A percentile compares a stretch with the other conserved stretches of the same genome.
phyloP scores from a whole-genome alignment of 768 basidiomycete species.

The Dentipellis sp. region DNA sequence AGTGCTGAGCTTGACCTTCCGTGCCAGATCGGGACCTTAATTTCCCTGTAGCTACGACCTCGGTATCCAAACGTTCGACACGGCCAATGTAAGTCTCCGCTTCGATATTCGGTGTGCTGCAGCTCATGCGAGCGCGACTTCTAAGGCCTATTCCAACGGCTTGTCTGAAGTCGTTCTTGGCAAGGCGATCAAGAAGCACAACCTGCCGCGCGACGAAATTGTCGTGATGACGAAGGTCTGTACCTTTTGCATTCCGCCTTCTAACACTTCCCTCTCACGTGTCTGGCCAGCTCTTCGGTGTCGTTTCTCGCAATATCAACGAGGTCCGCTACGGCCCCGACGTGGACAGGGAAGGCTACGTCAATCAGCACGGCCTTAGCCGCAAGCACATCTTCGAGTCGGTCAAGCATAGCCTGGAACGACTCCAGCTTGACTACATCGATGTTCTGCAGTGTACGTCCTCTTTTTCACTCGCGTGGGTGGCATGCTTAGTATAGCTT shows the following conservation, averaged over 20 bases:
- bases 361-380: conserved; percentile 28
- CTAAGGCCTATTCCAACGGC: conserved; percentile 29
- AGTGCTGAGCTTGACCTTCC: conserved; percentile 8
- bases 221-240: conserved; percentile 43
- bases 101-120: too few relatives aligned
- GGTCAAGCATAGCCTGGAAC: conserved; percentile 45
- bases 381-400: conserved; percentile 53
- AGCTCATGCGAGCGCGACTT: too few relatives aligned
- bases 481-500: not conserved
- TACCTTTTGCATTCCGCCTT: not conserved
- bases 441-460: conserved; percentile 55
- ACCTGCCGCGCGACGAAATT: conserved; percentile 36
- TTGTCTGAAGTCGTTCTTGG: conserved; percentile 36
- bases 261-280: not conserved
- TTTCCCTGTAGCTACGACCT: conserved; percentile 6
- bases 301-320: not conserved
- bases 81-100: conserved; percentile 8
- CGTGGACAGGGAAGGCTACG: conserved; percentile 20
- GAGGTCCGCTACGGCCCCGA: not conserved
- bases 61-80: conserved; percentile 23
- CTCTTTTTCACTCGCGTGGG: not conserved
- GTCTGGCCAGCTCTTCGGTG: not conserved
- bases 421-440: conserved; percentile 65
- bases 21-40: not conserved
- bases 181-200: conserved; percentile 35